These are phyloP conservation scores for Blastobotrys mokoenaii DNA, from an alignment of 805 yeast species.

Conservation along the genomic window DNA sequence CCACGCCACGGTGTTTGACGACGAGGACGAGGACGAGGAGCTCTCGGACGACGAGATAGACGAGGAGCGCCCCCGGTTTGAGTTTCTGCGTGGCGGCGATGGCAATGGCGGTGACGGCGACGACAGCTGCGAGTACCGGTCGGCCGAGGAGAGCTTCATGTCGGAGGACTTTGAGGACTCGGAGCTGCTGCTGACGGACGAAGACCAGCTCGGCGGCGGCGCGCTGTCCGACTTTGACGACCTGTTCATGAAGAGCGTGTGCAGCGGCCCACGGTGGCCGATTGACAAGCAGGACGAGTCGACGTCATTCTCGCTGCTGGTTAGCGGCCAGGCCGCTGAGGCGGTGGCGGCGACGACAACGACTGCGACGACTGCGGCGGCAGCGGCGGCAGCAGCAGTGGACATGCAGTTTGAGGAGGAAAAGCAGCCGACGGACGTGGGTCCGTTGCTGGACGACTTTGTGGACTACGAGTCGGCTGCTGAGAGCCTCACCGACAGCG, in stretches of 20 bases:
- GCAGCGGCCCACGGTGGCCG: slow-evolving; percentile 17
- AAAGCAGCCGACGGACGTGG: neutral
- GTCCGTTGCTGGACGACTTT: slow-evolving; percentile 16
- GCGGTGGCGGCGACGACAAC: neutral
- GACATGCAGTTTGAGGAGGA: neutral
- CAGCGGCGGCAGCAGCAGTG: too few species aligned
- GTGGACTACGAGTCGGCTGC: slow-evolving; percentile 16
- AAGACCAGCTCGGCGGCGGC: neutral
- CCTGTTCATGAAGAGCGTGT: slow-evolving; percentile 1
- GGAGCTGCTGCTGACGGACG: neutral
- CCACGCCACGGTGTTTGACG: slow-evolving; percentile 2
- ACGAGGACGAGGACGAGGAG: slow-evolving; percentile 5
- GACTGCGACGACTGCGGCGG: too few species aligned
- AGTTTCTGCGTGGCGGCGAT: slow-evolving; percentile 4
- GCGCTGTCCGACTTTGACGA: neutral
- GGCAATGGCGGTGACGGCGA: neutral
- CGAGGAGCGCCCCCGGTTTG: slow-evolving; percentile 11
- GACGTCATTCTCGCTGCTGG: slow-evolving; percentile 20
- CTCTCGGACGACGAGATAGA: neutral
- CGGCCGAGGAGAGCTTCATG: neutral
- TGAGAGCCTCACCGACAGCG: slow-evolving; percentile 13
- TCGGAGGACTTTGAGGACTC: neutral
- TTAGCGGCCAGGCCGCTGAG: slow-evolving; percentile 1
- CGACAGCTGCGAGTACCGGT: neutral
- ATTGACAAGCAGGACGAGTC: slow-evolving; percentile 20